Conservation (phyloP, 148 eudicot genomes). For the Rhododendron kiyosumense region DNA sequence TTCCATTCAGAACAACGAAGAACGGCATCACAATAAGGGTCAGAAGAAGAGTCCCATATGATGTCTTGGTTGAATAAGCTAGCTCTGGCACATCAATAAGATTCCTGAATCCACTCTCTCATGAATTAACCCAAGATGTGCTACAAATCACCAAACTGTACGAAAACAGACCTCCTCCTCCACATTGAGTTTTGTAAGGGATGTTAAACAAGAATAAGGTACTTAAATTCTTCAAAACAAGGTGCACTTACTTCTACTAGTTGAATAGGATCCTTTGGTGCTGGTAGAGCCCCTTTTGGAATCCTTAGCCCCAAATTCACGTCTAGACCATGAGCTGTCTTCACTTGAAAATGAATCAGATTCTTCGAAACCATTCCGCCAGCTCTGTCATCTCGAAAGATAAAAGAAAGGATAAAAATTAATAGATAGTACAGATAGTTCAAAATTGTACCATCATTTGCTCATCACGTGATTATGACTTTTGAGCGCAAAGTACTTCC, state of each 20-base stretch:
- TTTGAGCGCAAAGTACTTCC: background rate
- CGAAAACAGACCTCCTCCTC: background rate
- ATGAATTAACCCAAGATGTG: background rate
- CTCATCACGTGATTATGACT: background rate
- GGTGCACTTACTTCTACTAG: conserved; percentile 39
- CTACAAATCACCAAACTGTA: background rate
- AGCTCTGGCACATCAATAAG: background rate
- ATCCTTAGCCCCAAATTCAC: conserved; percentile 28
- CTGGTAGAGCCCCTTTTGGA: conserved; percentile 24
- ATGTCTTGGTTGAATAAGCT: background rate
- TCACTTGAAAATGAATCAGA: conserved; percentile 34
- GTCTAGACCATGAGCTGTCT: conserved; percentile 48
- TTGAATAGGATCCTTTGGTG: conserved; percentile 21
- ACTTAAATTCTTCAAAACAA: background rate
- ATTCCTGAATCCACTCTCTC: background rate
- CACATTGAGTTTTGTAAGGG: background rate
- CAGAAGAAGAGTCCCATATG: background rate
- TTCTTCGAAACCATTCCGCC: conserved; percentile 31
- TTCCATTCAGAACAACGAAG: background rate
- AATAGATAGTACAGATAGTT: conserved; percentile 10
- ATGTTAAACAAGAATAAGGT: background rate
- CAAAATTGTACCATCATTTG: background rate
- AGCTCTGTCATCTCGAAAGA: conserved; percentile 38
- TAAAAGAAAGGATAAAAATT: background rate
- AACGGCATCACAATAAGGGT: background rate